These are phyloP conservation scores for Teratosphaeria zuluensis DNA, from an alignment of 2,329 filamentous ascomycete species.

Conservation along the genomic window DNA sequence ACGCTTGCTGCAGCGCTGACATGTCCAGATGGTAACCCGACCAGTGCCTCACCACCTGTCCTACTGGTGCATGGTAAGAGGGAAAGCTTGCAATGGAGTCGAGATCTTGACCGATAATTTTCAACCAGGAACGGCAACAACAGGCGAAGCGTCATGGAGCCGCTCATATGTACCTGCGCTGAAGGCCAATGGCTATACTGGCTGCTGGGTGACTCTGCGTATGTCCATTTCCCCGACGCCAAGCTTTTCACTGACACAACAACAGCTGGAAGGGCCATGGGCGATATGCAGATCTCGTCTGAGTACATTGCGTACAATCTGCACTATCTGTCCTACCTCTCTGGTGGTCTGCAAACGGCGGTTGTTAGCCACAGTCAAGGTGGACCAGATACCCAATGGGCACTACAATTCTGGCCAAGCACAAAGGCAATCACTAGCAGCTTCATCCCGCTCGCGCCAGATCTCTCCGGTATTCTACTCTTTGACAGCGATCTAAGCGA, in stretches of 20 bases:
- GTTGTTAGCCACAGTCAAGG: conserved; percentile 23
- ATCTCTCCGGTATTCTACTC: conserved; percentile 20
- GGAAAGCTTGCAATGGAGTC: not conserved
- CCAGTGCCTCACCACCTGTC: conserved; percentile 14
- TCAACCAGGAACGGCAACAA: conserved; percentile 14
- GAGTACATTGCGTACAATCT: conserved; percentile 24
- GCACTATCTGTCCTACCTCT: conserved; percentile 18
- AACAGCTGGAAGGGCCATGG: conserved; percentile 19
- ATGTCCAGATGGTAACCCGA: conserved; percentile 21
- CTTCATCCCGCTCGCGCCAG: conserved; percentile 20
- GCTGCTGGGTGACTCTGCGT: conserved; percentile 23
- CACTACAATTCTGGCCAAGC: conserved; percentile 23
- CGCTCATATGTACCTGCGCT: conserved; percentile 22
- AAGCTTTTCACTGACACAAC: not conserved
- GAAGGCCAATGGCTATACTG: conserved; percentile 18
- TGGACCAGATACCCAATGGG: conserved; percentile 23
- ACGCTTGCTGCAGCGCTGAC: conserved; percentile 18
- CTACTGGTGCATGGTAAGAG: conserved; percentile 20
- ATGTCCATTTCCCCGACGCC: not conserved
- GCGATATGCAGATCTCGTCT: conserved; percentile 23
- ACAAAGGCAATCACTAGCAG: conserved; percentile 14
- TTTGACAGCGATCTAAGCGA: conserved; percentile 11
- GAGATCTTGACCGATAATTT: not conserved
- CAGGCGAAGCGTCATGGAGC: conserved; percentile 20
- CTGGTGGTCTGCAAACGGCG: conserved; percentile 16